Percentiles rank a stretch among this genome's conserved stretches.
phyloP scores from a whole-genome alignment of 176 grass and related monocot species.

The Elymus sibiricus region DNA sequence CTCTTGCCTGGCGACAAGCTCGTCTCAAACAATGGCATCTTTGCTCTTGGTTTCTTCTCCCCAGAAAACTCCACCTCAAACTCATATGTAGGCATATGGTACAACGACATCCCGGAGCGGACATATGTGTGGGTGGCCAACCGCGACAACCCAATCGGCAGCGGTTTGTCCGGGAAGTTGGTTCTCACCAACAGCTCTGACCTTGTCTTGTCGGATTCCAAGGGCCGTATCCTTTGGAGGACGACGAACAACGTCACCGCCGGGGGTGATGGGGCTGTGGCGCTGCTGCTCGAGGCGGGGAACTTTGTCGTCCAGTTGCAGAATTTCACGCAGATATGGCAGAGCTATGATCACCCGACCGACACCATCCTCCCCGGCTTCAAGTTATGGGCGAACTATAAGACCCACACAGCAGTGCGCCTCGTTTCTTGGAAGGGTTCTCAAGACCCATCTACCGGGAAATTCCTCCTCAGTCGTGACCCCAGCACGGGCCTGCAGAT shows the following conservation, averaged over 20 bases:
- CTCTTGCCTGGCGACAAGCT: slow-evolving; percentile 16
- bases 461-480: neutral
- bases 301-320: slow-evolving; percentile 24
- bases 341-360: neutral
- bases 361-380: neutral
- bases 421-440: neutral
- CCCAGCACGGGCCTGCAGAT: neutral
- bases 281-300: slow-evolving; percentile 19
- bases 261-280: neutral
- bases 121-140: slow-evolving; percentile 55
- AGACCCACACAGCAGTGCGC: neutral
- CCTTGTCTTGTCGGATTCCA: slow-evolving; percentile 30
- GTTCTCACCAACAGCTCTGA: slow-evolving; percentile 14
- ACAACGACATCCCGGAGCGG: slow-evolving; percentile 23
- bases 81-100: slow-evolving; percentile 46
- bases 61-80: neutral
- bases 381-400: neutral
- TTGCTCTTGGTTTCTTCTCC: slow-evolving; percentile 50
- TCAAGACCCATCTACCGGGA: neutral
- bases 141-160: slow-evolving; percentile 31
- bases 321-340: neutral
- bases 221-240: slow-evolving; percentile 11
- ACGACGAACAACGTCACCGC: neutral
- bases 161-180: neutral
- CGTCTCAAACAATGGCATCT: slow-evolving; percentile 27